A percentile compares a stretch with the other conserved stretches of the same genome.
Evolutionary conservation across 768 basidiomycete species (phyloP).

Genomic region (Amanita jacksonii): DNA sequence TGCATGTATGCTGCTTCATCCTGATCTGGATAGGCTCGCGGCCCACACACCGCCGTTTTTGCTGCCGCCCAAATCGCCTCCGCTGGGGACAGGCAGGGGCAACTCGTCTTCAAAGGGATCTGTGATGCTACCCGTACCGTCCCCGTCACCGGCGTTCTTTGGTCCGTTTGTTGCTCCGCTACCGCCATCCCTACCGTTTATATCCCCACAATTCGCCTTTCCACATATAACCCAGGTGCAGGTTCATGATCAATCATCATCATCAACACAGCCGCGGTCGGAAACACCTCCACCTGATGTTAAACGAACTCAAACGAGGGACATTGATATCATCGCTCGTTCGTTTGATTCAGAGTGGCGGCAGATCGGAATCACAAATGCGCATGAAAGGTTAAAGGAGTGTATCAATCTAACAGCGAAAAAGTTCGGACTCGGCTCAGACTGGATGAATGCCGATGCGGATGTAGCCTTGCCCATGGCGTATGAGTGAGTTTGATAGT

Average conservation of each 20-base stretch:
- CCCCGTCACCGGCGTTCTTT: too few relatives aligned
- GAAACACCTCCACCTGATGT: conserved; percentile 22
- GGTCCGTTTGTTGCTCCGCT: too few relatives aligned
- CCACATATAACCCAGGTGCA: too few relatives aligned
- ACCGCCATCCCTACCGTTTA: too few relatives aligned
- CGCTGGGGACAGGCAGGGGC: too few relatives aligned
- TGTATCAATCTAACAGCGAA: conserved; percentile 50
- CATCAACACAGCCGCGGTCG: conserved; percentile 10
- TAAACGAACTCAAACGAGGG: conserved; percentile 43
- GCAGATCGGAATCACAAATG: conserved; percentile 37
- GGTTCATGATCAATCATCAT: too few relatives aligned
- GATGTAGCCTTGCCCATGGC: conserved; percentile 65
- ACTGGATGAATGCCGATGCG: conserved; percentile 75
- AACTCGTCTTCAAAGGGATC: too few relatives aligned
- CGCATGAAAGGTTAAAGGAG: conserved; percentile 40
- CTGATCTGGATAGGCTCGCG: conserved; percentile 25
- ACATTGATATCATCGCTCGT: conserved; percentile 59
- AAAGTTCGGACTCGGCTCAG: conserved; percentile 40
- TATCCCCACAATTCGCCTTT: too few relatives aligned
- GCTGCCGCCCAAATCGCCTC: not conserved
- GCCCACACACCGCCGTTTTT: conserved; percentile 17
- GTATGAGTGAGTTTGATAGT: conserved; percentile 36
- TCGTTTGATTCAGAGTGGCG: conserved; percentile 49
- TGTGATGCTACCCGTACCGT: too few relatives aligned
- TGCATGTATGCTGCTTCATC: conserved; percentile 65